A percentile compares a stretch with the other conserved stretches of the same genome.
Conservation (phyloP, 139 green algal species). For the Chlorella ohadii region DNA sequence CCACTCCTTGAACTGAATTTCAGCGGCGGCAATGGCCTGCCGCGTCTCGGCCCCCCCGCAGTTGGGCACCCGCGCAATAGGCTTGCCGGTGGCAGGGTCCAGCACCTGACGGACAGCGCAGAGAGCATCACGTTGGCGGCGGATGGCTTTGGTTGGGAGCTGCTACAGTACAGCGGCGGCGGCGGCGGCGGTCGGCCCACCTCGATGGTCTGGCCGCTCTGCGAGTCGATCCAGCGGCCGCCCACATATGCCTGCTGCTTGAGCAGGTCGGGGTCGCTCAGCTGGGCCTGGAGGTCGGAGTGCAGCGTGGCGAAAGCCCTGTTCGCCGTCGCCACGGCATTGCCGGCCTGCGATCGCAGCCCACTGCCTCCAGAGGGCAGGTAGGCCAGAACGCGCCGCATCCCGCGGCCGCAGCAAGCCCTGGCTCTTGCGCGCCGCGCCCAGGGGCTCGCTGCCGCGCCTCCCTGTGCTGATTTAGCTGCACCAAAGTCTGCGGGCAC, state of each 20-base stretch:
- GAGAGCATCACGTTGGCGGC: not conserved
- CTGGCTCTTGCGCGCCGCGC: no score
- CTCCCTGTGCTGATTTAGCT: no score
- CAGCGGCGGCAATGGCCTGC: slow-evolving; percentile 75
- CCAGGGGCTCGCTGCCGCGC: no score
- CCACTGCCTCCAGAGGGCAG: no score
- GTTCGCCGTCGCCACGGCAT: no score
- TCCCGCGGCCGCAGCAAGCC: no score
- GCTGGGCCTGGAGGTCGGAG: not conserved
- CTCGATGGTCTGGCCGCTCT: slow-evolving; percentile 3
- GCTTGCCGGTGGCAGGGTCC: slow-evolving; percentile 82
- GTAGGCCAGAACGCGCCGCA: no score
- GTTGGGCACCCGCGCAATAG: slow-evolving; percentile 68
- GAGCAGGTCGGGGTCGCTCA: slow-evolving; percentile 23
- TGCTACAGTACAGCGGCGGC: not conserved
- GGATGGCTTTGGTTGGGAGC: not conserved
- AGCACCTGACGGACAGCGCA: slow-evolving; percentile 58
- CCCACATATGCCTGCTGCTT: slow-evolving; percentile 18
- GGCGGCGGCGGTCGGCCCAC: not conserved
- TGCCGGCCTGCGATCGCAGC: no score
- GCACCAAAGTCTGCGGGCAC: no score
- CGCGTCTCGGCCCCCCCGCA: slow-evolving; percentile 67
- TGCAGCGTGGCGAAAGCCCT: no score
- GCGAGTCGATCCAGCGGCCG: slow-evolving; percentile 20
- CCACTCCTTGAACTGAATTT: slow-evolving; percentile 74